phyloP scores from a whole-genome alignment of 305 asterid species.

The Euphrasia arctica region DNA sequence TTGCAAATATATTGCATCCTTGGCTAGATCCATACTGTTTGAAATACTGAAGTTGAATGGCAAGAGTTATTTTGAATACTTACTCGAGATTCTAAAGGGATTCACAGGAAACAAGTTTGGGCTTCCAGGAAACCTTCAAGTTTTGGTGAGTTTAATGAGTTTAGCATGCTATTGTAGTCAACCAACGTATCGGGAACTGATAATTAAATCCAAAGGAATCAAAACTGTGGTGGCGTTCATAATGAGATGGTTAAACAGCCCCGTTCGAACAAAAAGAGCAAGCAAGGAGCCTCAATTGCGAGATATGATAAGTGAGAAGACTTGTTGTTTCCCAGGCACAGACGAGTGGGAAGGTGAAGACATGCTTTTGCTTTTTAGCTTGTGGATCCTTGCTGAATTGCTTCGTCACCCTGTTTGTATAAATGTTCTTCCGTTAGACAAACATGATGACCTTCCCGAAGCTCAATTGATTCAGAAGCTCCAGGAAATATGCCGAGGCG shows the following conservation, averaged over 20 bases:
- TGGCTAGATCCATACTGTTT: constrained; percentile 51
- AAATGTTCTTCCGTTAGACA: constrained; percentile 25
- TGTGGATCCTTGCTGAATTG: constrained; percentile 79
- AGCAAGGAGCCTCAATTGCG: constrained; percentile 57
- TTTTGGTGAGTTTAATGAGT: constrained; percentile 57
- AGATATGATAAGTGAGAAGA: constrained; percentile 45
- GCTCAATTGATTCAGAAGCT: constrained; percentile 48
- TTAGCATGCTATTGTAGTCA: constrained; percentile 70
- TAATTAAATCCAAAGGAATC: constrained; percentile 50
- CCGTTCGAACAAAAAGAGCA: constrained; percentile 49
- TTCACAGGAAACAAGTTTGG: constrained; percentile 49
- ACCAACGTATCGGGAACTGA: constrained; percentile 44
- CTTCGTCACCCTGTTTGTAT: constrained; percentile 33
- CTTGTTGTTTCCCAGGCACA: constrained; percentile 52
- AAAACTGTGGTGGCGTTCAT: constrained; percentile 48
- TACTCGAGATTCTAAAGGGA: constrained; percentile 47
- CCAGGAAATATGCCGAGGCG: constrained; percentile 50
- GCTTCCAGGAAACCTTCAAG: constrained; percentile 61
- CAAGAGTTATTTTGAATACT: constrained; percentile 45
- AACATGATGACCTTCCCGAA: constrained; percentile 31
- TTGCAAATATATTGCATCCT: constrained; percentile 62
- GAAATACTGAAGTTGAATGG: constrained; percentile 46
- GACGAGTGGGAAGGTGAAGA: constrained; percentile 97
- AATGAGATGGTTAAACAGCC: constrained; percentile 58
- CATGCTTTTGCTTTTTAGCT: constrained; percentile 67